Evolutionary conservation across 257 asterid species (phyloP), one percentile per base, ranked within the genome.

Genomic region (Dorcoceras hygrometricum): DNA sequence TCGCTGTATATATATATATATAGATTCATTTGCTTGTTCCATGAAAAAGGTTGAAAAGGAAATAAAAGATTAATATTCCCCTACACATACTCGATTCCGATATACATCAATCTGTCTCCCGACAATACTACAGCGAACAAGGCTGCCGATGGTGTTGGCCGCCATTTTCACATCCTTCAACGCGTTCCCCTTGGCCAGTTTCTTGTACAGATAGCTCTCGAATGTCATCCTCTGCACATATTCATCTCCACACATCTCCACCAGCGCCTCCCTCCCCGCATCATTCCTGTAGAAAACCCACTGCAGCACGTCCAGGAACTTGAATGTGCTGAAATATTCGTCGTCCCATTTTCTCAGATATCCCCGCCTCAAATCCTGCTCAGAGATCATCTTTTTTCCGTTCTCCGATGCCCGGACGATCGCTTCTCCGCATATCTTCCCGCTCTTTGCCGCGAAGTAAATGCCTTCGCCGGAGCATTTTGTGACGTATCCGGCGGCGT

Each of bases 381-480:
- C 95, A 16, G 56, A 59, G 16, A 89, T 85, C 84, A 76, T 80
- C 69, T 62, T 83, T 50, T 73, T 80, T 60, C 95, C 97, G 23
- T 80, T 84, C 34, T 80, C 88, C 0, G 97, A 87, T 4, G 91
- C 89, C 57, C 82, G 75, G 23, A 84, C 88, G 4, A 87, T 79
- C 0, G 84, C 97, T 63, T 87, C 95, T 5, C 95, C 91, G 66
- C 97, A 89, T 75, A 89, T 85, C 20, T 95, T 70, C 16, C 97
- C 97, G 69, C 91, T 85, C 76, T 78, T 87, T 5, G 94, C 97
- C 0, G 91, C 97, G 51, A 89, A 89, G 64, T 89, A 87, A 46
- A 89, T 89, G 23, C 97, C 95, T 62, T 89, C 95, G 12, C 95
- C 95, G 4, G 95, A 85, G 76, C 97, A 89, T 67, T 89, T 89